Evolutionary conservation across 2,329 filamentous ascomycete genomes (phyloP).

Genomic region (Fusarium sp.): DNA sequence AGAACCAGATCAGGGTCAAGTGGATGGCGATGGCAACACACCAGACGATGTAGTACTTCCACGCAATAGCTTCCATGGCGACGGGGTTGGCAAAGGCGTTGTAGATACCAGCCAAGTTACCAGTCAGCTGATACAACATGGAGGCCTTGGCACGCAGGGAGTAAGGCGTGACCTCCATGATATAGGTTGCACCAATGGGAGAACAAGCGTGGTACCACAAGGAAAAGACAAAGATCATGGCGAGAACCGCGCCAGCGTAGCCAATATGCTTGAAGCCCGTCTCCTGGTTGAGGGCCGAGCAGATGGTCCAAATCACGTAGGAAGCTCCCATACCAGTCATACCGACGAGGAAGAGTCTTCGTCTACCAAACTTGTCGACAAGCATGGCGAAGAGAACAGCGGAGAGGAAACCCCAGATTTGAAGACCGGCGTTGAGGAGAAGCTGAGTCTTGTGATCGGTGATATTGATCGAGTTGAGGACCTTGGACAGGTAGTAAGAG

Average conservation of each 20-base stretch:
- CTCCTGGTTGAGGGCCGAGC: conserved; percentile 50
- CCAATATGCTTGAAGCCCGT: conserved; percentile 37
- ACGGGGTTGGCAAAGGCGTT: conserved; percentile 59
- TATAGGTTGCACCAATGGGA: conserved; percentile 57
- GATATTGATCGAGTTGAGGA: conserved; percentile 55
- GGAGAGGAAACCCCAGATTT: conserved; percentile 52
- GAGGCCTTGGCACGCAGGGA: conserved; percentile 46
- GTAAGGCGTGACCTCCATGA: conserved; percentile 56
- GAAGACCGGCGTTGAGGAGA: conserved; percentile 45
- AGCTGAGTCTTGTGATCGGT: conserved; percentile 47
- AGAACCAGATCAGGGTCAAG: conserved; percentile 43
- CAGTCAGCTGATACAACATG: conserved; percentile 45
- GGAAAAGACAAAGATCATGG: conserved; percentile 45
- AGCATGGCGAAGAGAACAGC: conserved; percentile 51
- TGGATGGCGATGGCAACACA: conserved; percentile 46
- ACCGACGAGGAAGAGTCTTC: conserved; percentile 53
- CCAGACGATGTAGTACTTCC: conserved; percentile 60
- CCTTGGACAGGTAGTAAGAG: conserved; percentile 54
- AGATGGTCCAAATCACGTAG: conserved; percentile 55
- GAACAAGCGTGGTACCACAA: conserved; percentile 49
- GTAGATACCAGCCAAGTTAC: conserved; percentile 45
- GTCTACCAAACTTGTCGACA: conserved; percentile 55
- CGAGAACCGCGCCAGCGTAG: conserved; percentile 59
- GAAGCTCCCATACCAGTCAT: conserved; percentile 50
- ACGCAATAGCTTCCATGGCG: conserved; percentile 53